Conservation (phyloP, 2,329 filamentous ascomycete genomes). For the Colletotrichum higginsianum region DNA sequence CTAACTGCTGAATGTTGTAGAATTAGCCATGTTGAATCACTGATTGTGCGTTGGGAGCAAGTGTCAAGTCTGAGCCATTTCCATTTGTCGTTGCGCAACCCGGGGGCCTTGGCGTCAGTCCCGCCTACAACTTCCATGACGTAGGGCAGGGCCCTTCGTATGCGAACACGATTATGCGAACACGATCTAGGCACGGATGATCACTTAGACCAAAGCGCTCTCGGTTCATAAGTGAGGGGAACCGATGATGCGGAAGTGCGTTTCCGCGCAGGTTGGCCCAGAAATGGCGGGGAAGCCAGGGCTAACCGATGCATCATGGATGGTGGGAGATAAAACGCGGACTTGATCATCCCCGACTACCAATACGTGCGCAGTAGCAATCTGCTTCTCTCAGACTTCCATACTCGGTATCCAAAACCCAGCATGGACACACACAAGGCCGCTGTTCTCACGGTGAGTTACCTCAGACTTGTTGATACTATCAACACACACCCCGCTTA, state of each 20-base stretch:
- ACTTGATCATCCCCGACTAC: not conserved
- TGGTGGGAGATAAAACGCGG: not conserved
- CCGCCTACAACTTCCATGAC: not conserved
- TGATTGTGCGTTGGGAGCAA: no score
- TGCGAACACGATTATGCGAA: no score
- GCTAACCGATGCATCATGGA: not conserved
- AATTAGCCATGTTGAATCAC: no score
- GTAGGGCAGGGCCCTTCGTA: not conserved
- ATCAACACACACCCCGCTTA: not conserved
- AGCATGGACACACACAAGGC: slow-evolving; percentile 13
- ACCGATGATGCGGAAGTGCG: not conserved
- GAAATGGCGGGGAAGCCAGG: not conserved
- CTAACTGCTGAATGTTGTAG: no score
- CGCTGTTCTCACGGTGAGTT: slow-evolving; percentile 5
- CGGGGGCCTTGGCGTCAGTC: not conserved
- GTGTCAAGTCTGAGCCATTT: no score
- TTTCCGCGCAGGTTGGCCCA: not conserved
- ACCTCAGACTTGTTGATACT: no score
- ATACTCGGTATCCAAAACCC: no score
- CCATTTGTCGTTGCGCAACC: not conserved
- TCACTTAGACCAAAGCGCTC: no score
- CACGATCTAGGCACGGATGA: not conserved
- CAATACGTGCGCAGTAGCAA: no score
- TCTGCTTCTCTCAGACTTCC: not conserved
- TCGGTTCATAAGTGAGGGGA: not conserved